Base-by-base conservation (phyloP, 805 yeast genomes). In the Kluyveromyces lactis region DNA sequence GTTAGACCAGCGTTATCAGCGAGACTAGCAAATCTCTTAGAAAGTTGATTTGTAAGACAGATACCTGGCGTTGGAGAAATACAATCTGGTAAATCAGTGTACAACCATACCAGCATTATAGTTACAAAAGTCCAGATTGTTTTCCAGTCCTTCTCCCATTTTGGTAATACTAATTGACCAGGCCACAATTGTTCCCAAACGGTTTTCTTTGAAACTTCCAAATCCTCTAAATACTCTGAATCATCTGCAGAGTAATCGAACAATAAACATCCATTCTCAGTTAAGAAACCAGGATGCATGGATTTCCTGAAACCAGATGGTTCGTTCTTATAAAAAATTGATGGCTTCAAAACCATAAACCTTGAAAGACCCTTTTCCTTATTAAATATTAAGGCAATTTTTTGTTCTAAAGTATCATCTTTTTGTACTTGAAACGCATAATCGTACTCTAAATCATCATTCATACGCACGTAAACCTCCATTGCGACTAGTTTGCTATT, bases 51-150 rank as follows among this genome's bases (percentile, higher is more conserved):
- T 9, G 94, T 81, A 41, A 86, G 63, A 48, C 89, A 82, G 42
- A 79, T 72, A 18, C 96, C 96, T 0, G 97, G 97, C 3, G 97
- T 90, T 35, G 97, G 97, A 26, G 89, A 75, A 39, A 86, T 67
- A 51, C 69, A 73, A 55, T 86, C 95, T 2, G 98, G 98, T 58
- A 92, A 71, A 64, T 92, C 97, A 1, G 95, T 79, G 61, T 89
- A 92, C 43, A 92, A 72, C 97, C 98, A 92, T 13, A 64, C 62
- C 8, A 72, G 38, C 50, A 85, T 63, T 3, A 61, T 38, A 1
- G 34, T 21, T 3, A 42, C 38, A 29, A 49, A 56, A 4, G 42
- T 34, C 13, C 37, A 18, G 11, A 56, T 43, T 18, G 42, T 44
- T 2, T 33, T 39, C 12, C 36, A 41, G n/a, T 50, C 48, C 10